Evolutionary conservation across 169 alveolate species (phyloP).

Genomic region (Plasmodium reichenowi): DNA sequence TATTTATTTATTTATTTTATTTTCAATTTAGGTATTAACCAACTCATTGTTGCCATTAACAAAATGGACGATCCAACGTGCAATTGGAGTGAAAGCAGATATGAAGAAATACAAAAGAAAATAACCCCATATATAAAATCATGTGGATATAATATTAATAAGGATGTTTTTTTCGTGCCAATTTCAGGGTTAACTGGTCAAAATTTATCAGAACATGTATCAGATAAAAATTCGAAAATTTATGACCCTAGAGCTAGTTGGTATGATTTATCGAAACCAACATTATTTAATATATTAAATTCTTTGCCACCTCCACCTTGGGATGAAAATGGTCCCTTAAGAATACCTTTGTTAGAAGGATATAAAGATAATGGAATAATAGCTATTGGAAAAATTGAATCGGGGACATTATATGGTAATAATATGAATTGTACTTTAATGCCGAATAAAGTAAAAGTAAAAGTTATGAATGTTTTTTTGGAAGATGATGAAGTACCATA

Average conservation of each 20-base stretch:
- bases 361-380: conserved; percentile 93
- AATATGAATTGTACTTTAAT: conserved; percentile 89
- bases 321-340: conserved; percentile 87
- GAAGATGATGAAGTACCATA: conserved; percentile 92
- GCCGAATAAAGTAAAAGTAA: conserved; percentile 92
- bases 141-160: conserved; percentile 92
- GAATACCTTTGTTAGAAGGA: conserved; percentile 93
- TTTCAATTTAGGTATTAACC: conserved; percentile 92
- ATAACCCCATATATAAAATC: conserved; percentile 92
- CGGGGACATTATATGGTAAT: conserved; percentile 84
- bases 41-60: conserved; percentile 97
- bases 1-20: neutral
- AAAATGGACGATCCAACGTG: conserved; percentile 99
- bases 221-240: conserved; percentile 77
- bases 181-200: conserved; percentile 98
- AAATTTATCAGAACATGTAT: conserved; percentile 91
- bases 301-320: conserved; percentile 83
- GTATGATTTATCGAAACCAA: conserved; percentile 87
- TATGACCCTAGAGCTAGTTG: conserved; percentile 82
- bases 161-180: conserved; percentile 96
- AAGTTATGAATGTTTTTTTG: conserved; percentile 87
- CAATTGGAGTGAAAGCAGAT: conserved; percentile 95
- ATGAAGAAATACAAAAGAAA: conserved; percentile 87
- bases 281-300: conserved; percentile 90
- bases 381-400: conserved; percentile 94